Percentiles rank a stretch among this genome's conserved stretches.
These are phyloP conservation scores for Aspergillus haitiensis DNA, from an alignment of 495 filamentous ascomycete species.

Conservation along the genomic window DNA sequence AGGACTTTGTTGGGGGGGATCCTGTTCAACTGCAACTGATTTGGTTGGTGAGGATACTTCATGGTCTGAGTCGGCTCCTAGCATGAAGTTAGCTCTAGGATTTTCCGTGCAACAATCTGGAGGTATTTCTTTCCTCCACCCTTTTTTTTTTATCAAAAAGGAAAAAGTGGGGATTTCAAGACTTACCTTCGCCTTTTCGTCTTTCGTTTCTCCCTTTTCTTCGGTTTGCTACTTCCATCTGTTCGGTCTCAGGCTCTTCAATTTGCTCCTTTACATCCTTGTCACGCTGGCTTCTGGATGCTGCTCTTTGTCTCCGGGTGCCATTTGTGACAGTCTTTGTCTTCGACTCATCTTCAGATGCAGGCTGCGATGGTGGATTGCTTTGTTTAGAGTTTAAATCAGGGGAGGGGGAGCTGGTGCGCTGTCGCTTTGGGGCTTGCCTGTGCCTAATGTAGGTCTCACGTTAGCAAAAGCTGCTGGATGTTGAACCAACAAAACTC, in stretches of 20 bases:
- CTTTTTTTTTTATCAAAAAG: too few species aligned
- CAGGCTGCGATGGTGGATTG: constrained; percentile 49
- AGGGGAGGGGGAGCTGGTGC: constrained; percentile 72
- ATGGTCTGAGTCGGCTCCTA: constrained; percentile 39
- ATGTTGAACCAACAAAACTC: background rate
- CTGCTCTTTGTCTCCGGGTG: constrained; percentile 63
- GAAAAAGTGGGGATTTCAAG: background rate
- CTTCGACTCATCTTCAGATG: constrained; percentile 70
- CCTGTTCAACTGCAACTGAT: constrained; percentile 38
- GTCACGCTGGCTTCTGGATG: constrained; percentile 66
- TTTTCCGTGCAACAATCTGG: too few species aligned
- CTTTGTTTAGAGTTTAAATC: constrained; percentile 54
- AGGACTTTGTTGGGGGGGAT: constrained; percentile 50
- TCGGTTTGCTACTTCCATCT: constrained; percentile 67
- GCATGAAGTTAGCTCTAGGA: constrained; percentile 10
- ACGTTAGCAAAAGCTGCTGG: constrained; percentile 25
- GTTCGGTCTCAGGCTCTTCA: constrained; percentile 64
- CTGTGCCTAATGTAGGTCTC: constrained; percentile 45
- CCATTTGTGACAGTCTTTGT: constrained; percentile 48
- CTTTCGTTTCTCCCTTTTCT: constrained; percentile 73
- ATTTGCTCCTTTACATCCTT: constrained; percentile 65
- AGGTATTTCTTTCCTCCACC: too few species aligned
- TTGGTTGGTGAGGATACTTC: constrained; percentile 44
- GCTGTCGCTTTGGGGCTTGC: constrained; percentile 63
- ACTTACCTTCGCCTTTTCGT: constrained; percentile 73